These are phyloP conservation scores for Suillus clintonianus DNA, from an alignment of 768 basidiomycete genomes.

Conservation along the genomic window DNA sequence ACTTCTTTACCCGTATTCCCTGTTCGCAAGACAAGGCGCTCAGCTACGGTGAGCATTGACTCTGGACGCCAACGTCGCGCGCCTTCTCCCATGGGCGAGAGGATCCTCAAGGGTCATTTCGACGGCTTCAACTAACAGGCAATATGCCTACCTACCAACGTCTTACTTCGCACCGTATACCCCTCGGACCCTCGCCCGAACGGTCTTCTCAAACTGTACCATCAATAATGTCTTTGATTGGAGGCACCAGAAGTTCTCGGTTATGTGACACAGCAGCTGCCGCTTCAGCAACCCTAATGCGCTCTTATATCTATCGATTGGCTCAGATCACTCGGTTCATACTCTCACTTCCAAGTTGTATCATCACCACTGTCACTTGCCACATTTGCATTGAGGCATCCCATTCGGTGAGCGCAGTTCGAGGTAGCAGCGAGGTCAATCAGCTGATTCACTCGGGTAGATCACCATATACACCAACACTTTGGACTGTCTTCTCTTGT, in stretches of 20 bases:
- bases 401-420: not conserved
- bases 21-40: slow-evolving; percentile 47
- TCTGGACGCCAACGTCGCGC: slow-evolving; percentile 58
- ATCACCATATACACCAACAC: not conserved
- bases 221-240: not conserved
- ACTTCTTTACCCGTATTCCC: slow-evolving; percentile 26
- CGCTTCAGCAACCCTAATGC: not conserved
- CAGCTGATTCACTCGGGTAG: not conserved
- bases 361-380: not conserved
- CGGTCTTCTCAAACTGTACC: not conserved
- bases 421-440: too few relatives aligned
- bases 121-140: slow-evolving; percentile 76
- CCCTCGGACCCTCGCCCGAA: not conserved
- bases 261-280: not conserved
- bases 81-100: slow-evolving; percentile 88
- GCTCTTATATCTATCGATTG: slow-evolving; percentile 1
- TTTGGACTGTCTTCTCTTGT: not conserved
- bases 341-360: slow-evolving; percentile 1
- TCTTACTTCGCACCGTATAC: not conserved
- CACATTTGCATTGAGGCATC: not conserved
- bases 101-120: slow-evolving; percentile 89
- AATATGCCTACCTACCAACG: not conserved
- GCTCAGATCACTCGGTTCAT: not conserved
- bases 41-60: slow-evolving; percentile 54
- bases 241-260: not conserved